These are phyloP conservation scores for Candida loeiensis DNA, from an alignment of 805 yeast genomes.

Conservation along the genomic window DNA sequence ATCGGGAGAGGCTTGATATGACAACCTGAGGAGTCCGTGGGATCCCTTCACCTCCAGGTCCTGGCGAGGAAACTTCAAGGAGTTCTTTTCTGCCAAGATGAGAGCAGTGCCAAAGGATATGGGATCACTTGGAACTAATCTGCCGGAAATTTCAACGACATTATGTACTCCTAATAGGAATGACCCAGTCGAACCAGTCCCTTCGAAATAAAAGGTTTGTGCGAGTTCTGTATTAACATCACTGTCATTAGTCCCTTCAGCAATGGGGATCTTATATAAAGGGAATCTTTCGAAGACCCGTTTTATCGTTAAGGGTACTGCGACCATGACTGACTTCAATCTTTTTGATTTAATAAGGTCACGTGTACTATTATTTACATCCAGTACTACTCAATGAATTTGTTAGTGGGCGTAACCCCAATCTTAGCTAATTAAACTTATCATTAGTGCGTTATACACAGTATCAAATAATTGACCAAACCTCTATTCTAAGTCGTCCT, in stretches of 20 bases:
- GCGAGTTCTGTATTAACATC: slow-evolving; percentile 9
- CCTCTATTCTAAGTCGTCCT: slow-evolving; percentile 26
- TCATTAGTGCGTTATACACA: no score
- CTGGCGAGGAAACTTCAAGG: slow-evolving; percentile 38
- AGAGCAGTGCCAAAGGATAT: slow-evolving; percentile 47
- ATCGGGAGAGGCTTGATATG: slow-evolving; percentile 48
- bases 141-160: slow-evolving; percentile 26
- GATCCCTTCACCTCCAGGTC: slow-evolving; percentile 9
- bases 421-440: no score
- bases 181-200: slow-evolving; percentile 16
- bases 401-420: no score
- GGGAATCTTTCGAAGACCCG: slow-evolving; percentile 53
- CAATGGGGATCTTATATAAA: slow-evolving; percentile 38
- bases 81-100: slow-evolving; percentile 43
- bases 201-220: slow-evolving; percentile 12
- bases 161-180: slow-evolving; percentile 57
- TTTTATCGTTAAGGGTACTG: slow-evolving; percentile 42
- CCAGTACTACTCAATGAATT: no score
- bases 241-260: slow-evolving; percentile 16
- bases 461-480: neutral
- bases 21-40: slow-evolving; percentile 41
- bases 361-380: no score
- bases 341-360: neutral
- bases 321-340: slow-evolving; percentile 13
- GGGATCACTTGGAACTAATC: slow-evolving; percentile 56